phyloP scores from a whole-genome alignment of 148 eudicot genomes.

The Beta vulgaris region DNA sequence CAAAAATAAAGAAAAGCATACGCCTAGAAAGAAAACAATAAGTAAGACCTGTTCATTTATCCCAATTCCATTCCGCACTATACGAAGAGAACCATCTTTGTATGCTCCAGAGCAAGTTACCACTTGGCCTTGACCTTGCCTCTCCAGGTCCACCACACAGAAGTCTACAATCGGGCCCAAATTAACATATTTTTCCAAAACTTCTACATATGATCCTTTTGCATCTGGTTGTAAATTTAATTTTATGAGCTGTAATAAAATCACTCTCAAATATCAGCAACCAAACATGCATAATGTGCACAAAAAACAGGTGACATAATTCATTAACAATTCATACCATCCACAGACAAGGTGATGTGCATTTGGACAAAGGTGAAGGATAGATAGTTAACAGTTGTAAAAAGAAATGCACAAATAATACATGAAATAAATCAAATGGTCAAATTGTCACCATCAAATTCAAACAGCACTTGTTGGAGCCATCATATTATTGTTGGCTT shows the following conservation, averaged over 20 bases:
- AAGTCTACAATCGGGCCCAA: slow-evolving; percentile 96
- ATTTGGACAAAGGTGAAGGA: too few relatives aligned
- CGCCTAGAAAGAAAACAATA: neutral
- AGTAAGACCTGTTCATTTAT: slow-evolving; percentile 86
- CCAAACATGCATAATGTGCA: neutral
- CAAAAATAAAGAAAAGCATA: neutral
- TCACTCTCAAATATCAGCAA: slow-evolving; percentile 19
- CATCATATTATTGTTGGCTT: too few relatives aligned
- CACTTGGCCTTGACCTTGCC: slow-evolving; percentile 99
- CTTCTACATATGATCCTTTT: slow-evolving; percentile 97
- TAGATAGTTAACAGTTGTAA: too few relatives aligned
- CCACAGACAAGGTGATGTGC: too few relatives aligned
- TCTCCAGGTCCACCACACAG: slow-evolving; percentile 95
- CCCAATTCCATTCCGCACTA: slow-evolving; percentile 95
- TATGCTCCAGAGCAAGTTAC: slow-evolving; percentile 99
- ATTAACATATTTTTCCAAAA: slow-evolving; percentile 83
- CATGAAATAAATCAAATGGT: too few relatives aligned
- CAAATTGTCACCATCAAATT: too few relatives aligned
- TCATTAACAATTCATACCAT: too few relatives aligned
- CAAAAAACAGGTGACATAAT: neutral
- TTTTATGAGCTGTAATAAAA: slow-evolving; percentile 70
- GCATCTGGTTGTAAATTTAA: slow-evolving; percentile 86
- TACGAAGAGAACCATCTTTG: slow-evolving; percentile 96
- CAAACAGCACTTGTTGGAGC: too few relatives aligned
- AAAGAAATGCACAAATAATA: too few relatives aligned